Base-by-base conservation (phyloP, 805 yeast genomes). In the Priceomyces fermenticarens region DNA sequence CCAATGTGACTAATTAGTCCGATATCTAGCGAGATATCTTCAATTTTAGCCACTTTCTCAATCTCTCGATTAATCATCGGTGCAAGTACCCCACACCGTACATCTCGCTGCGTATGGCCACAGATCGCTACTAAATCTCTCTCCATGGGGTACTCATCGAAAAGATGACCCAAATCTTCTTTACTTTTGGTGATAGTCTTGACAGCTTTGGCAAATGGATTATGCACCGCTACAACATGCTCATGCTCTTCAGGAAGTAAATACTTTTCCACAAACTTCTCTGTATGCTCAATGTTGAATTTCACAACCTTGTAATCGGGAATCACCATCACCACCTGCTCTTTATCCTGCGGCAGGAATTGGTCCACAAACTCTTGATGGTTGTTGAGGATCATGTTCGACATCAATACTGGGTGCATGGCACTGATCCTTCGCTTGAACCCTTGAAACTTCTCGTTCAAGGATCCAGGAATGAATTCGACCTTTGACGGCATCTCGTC, bases 1-100 rank as follows among this genome's bases (percentile, higher is more conserved):
- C 96, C 95, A 31, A 88, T 69, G 57, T 88, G 96, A 10, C 90
- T 81, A 0, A 84, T 67, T 5, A 76, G 53, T 0, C 88, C 89
- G 27, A 82, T 66, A 28, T 58, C 56, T 3, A 42, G 46, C 10
- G 61, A 60, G 30, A 77, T 32, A 0, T 58, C 59, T 34, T 72
- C 64, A 1, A 46, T 32, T 10, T 51, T 42, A 11, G 81, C 47
- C 1, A 75, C 78, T 25, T 39, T 45, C 17, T 55, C 57, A 38
- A 84, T 78, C 53, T 85, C 88, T 9, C 63, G 50, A 29, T 57
- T 52, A 0, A 84, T 53, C 11, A 80, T 36, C 0, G 88, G 88
- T 0, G 85, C 90, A n/a, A 80, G 48, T 14, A 60, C 49, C 0
- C 90, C 91, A 62, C 93, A 85, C 36, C 93, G 55, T 0, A 67